Evolutionary conservation across 2,329 filamentous ascomycete species (phyloP), one percentile per base, ranked within the genome.

Genomic region (Nothophaeocryptopus gaeumannii): DNA sequence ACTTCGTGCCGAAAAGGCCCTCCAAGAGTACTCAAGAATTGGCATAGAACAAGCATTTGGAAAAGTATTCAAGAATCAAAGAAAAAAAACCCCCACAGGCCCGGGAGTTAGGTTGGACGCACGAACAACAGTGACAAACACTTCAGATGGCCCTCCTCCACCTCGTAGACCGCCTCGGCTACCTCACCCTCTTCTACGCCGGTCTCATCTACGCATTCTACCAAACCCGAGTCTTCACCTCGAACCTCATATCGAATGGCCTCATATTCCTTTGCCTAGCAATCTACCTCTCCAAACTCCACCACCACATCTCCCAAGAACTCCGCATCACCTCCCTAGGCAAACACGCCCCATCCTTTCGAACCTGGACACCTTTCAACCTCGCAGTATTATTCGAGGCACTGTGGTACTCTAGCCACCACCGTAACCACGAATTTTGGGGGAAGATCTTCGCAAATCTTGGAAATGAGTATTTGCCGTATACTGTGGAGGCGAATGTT

Each of bases 401-500:
- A n/a, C 62, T 89, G 38, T 68, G 68, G 29, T 71, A 79, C 39
- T 58, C 63, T 39, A 36, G 51, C 2, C 52, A 69, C 0, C 71
- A 89, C 63, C 68, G 74, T 39, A 83, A 83, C 53, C 72, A 85
- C 29, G 76, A 83, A 39, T 73, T 80, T 53, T 95, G 87, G 85
- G 58, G 72, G 7, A 51, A 67, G 2, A 68, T 76, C 45, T 79
- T 90, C 61, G 40, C 12, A 12, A 67, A 69, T 12, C 67, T 63
- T 10, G 62, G 70, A 4, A 65, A 68, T n/a, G 47, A 54, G 38
- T 63, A 65, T 1, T 65, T 67, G 4, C 63, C 70, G 30, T 83
- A 76, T 59, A 91, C 87, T 0, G 71, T 78, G 34, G 87, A 92
- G 69, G 67, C 72, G 9, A 75, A 74, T 1, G 60, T 82, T 5